phyloP scores from a whole-genome alignment of 2,329 filamentous ascomycete genomes.

The Neofusicoccum ribis region DNA sequence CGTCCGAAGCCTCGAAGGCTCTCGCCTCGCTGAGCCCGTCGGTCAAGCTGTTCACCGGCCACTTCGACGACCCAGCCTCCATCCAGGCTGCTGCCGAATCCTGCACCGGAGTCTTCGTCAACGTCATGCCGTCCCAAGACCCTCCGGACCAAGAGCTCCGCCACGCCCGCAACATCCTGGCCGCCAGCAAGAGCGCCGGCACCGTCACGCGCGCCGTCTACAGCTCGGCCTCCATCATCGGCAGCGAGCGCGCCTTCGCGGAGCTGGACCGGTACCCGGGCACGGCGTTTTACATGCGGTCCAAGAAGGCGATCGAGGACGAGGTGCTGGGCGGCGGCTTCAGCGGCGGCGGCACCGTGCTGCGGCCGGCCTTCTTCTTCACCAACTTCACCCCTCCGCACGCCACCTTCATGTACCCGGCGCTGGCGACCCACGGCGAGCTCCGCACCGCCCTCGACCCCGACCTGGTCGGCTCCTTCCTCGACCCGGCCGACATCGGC shows the following conservation, averaged over 20 bases:
- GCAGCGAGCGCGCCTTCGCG: neutral
- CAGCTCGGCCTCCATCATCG: neutral
- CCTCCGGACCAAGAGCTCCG: neutral
- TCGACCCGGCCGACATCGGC: constrained; percentile 7
- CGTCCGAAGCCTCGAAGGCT: neutral
- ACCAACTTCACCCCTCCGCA: neutral
- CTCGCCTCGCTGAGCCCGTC: constrained; percentile 17
- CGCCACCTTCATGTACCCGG: neutral
- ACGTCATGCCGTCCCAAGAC: neutral
- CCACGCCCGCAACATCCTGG: neutral
- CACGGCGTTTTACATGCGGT: neutral
- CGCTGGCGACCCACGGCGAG: neutral
- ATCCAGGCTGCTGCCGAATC: neutral
- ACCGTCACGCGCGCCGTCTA: constrained; percentile 5
- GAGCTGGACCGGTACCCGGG: neutral
- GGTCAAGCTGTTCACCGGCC: constrained; percentile 13
- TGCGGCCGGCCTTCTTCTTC: neutral
- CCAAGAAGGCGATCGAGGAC: constrained; percentile 8
- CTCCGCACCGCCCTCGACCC: constrained; percentile 2
- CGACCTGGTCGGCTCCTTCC: neutral
- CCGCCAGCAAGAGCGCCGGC: neutral
- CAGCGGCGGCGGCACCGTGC: neutral
- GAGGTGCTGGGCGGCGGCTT: neutral
- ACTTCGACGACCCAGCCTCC: neutral
- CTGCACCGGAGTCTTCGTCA: constrained; percentile 6